Evolutionary conservation across 495 filamentous ascomycete genomes (phyloP).

Genomic region (Xylaria scruposa): DNA sequence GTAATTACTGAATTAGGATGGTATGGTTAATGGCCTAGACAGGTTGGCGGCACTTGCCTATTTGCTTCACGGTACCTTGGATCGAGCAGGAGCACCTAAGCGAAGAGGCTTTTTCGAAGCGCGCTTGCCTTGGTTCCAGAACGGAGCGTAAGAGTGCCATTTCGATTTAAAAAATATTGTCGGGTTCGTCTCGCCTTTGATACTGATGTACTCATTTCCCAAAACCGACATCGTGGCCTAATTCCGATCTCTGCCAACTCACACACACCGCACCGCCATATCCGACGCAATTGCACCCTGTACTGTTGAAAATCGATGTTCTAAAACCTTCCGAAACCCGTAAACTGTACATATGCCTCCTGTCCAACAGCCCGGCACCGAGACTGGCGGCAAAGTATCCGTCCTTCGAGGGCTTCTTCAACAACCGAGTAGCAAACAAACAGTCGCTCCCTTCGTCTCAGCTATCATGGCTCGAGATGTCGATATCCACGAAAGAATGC

Average conservation of each 20-base stretch:
- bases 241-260: not conserved
- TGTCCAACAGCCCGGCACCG: not conserved
- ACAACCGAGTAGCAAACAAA: not conserved
- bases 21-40: not conserved
- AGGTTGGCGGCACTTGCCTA: not conserved
- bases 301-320: not conserved
- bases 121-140: not conserved
- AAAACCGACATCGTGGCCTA: not conserved
- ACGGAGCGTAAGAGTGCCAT: not conserved
- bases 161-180: not conserved
- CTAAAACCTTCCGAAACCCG: not conserved
- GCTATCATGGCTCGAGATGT: slow-evolving; percentile 20
- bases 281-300: not conserved
- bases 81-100: not conserved
- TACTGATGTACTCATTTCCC: not conserved
- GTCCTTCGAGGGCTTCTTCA: slow-evolving; percentile 13
- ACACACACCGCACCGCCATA: not conserved
- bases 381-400: not conserved
- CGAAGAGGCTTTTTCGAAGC: not conserved
- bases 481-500: slow-evolving; percentile 13
- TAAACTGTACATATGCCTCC: slow-evolving; percentile 11
- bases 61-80: not conserved
- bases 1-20: not conserved
- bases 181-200: not conserved
- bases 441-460: slow-evolving; percentile 11